phyloP scores from a whole-genome alignment of 148 eudicot genomes.

The Gaultheria prostrata region DNA sequence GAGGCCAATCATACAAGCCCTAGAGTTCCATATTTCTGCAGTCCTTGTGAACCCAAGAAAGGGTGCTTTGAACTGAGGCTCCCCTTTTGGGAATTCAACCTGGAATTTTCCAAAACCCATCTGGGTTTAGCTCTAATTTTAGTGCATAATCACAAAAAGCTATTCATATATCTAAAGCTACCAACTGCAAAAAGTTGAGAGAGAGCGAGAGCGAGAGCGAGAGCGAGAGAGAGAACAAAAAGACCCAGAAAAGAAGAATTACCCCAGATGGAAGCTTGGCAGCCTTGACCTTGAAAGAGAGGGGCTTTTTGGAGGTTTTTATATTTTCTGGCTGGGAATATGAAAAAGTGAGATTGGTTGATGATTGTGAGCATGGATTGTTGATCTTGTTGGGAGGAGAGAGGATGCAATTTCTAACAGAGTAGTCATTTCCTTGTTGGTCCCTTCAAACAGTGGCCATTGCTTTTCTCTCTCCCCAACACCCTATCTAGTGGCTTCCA shows the following conservation, averaged over 20 bases:
- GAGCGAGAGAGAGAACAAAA: neutral
- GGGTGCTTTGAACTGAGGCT: conserved; percentile 68
- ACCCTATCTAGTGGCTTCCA: conserved; percentile 9
- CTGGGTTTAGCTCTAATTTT: neutral
- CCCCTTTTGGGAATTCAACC: conserved; percentile 72
- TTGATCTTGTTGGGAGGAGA: too few relatives aligned
- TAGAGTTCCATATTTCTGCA: conserved; percentile 88
- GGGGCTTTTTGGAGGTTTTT: conserved; percentile 10
- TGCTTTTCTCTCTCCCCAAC: neutral
- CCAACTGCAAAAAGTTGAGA: neutral
- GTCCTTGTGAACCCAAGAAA: conserved; percentile 74
- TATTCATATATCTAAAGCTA: neutral
- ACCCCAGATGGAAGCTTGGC: conserved; percentile 72
- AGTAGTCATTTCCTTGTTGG: conserved; percentile 24
- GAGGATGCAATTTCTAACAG: conserved; percentile 29
- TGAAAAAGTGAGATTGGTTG: neutral
- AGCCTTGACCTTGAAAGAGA: conserved; percentile 44
- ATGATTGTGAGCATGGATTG: conserved; percentile 6
- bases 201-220: too few relatives aligned
- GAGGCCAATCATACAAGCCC: conserved; percentile 95
- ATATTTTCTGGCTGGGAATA: too few relatives aligned
- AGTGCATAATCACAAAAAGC: neutral
- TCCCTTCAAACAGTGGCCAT: conserved; percentile 1
- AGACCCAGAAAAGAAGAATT: neutral
- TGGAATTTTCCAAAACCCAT: conserved; percentile 17